These are phyloP conservation scores for Heracleum sosnowskyi DNA, from an alignment of 129 eudicot genomes.

Conservation along the genomic window DNA sequence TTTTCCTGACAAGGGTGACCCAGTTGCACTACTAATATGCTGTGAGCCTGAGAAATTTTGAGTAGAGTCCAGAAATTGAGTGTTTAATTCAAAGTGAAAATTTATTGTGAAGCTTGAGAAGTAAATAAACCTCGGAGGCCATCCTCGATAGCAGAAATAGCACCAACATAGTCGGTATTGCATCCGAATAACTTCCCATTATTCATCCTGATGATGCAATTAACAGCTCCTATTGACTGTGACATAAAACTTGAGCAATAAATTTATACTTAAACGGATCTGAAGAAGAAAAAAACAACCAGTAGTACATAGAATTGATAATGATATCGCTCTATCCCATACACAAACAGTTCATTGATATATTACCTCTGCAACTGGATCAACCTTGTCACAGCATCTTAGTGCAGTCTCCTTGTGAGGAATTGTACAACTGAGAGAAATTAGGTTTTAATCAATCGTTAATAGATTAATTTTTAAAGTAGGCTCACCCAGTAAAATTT, in stretches of 20 bases:
- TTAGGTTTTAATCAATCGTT: slow-evolving; percentile 4
- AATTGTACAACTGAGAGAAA: slow-evolving; percentile 70
- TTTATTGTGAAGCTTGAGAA: slow-evolving; percentile 9
- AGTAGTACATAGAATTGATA: slow-evolving; percentile 5
- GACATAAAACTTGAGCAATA: slow-evolving; percentile 15
- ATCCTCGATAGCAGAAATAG: slow-evolving; percentile 85
- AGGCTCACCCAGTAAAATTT: background rate
- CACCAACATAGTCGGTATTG: slow-evolving; percentile 84
- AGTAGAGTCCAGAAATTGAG: background rate
- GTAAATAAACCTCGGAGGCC: slow-evolving; percentile 63
- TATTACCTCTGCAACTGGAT: slow-evolving; percentile 80
- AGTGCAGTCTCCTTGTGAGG: slow-evolving; percentile 85
- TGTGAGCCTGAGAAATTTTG: slow-evolving; percentile 31
- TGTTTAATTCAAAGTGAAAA: background rate
- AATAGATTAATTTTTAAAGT: background rate
- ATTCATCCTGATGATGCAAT: slow-evolving; percentile 51
- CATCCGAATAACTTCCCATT: slow-evolving; percentile 84
- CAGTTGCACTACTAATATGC: slow-evolving; percentile 23
- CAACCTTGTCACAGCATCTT: slow-evolving; percentile 75
- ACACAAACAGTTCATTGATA: background rate
- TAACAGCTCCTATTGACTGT: slow-evolving; percentile 92
- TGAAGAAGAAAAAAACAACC: background rate
- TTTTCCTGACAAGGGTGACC: slow-evolving; percentile 80
- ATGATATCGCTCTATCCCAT: slow-evolving; percentile 9
- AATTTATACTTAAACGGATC: background rate